Evolutionary conservation across 1,284 basidiomycete species (phyloP).

Genomic region (Boletus sp.): DNA sequence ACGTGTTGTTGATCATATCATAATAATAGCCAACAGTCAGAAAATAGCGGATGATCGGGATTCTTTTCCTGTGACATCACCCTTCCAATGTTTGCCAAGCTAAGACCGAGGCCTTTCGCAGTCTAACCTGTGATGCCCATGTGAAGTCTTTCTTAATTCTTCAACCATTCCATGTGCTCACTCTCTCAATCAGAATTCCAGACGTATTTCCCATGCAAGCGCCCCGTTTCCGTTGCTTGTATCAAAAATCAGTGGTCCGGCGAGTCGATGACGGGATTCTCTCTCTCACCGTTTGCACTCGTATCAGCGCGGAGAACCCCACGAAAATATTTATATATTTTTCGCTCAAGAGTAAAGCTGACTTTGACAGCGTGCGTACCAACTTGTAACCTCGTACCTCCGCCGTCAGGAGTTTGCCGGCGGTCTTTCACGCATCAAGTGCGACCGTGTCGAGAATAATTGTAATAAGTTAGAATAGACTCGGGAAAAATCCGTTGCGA

Average conservation of each 20-base stretch:
- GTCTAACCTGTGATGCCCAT: conserved; percentile 11
- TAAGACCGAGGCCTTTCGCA: conserved; percentile 25
- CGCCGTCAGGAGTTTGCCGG: conserved; percentile 19
- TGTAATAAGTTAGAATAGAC: conserved; percentile 14
- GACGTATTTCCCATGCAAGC: conserved; percentile 26
- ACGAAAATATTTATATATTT: conserved; percentile 10
- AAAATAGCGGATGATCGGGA: conserved; percentile 15
- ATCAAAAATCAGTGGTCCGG: conserved; percentile 21
- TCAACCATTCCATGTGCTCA: conserved; percentile 8
- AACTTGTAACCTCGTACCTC: conserved; percentile 11
- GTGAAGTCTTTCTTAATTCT: conserved; percentile 16
- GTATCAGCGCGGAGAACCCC: conserved; percentile 10
- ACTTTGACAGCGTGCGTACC: conserved; percentile 25
- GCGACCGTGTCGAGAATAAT: conserved; percentile 11
- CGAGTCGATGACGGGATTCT: conserved; percentile 3
- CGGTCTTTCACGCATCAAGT: conserved; percentile 6
- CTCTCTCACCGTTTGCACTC: conserved; percentile 29
- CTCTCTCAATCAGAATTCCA: conserved; percentile 4
- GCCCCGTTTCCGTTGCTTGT: conserved; percentile 15
- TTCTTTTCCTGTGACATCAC: conserved; percentile 21
- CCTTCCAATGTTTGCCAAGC: conserved; percentile 7
- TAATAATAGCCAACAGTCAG: conserved; percentile 10
- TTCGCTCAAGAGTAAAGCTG: conserved; percentile 9
- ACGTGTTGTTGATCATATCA: conserved; percentile 1
- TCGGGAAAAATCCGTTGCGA: conserved; percentile 3